Percentiles rank a stretch among this genome's conserved stretches.
These are phyloP conservation scores for Leccinum broughii DNA, from an alignment of 768 basidiomycete genomes.

Conservation along the genomic window DNA sequence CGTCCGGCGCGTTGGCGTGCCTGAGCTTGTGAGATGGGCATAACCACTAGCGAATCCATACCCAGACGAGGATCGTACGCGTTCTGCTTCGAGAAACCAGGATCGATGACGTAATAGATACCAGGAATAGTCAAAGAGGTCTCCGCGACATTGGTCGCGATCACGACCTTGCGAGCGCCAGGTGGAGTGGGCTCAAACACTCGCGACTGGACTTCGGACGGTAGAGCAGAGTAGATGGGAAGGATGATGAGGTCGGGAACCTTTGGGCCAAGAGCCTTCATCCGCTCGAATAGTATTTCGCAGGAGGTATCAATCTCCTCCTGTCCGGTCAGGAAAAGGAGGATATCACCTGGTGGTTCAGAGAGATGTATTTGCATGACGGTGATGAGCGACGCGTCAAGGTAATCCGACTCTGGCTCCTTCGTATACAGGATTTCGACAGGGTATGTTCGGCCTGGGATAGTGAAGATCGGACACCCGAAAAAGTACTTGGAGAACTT, in stretches of 20 bases:
- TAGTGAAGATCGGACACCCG: constrained; percentile 98
- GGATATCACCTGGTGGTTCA: constrained; percentile 93
- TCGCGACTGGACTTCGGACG: constrained; percentile 96
- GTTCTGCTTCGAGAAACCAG: constrained; percentile 98
- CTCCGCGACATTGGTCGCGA: constrained; percentile 99
- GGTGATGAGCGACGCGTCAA: constrained; percentile 97
- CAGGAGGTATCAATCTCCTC: constrained; percentile 99
- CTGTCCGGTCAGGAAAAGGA: constrained; percentile 97
- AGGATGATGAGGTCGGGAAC: constrained; percentile 96
- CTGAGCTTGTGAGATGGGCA: constrained; percentile 98
- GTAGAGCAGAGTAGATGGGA: constrained; percentile 96
- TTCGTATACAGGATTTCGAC: constrained; percentile 99
- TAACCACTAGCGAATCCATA: constrained; percentile 98
- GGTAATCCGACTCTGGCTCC: constrained; percentile 95
- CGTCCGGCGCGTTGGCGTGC: constrained; percentile 95
- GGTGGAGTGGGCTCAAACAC: constrained; percentile 98
- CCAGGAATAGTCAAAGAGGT: constrained; percentile 98
- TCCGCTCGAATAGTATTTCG: constrained; percentile 96
- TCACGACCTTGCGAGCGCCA: constrained; percentile 97
- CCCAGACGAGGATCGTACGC: constrained; percentile 96
- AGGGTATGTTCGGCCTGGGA: constrained; percentile 99
- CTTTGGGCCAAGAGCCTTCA: constrained; percentile 98
- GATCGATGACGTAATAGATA: constrained; percentile 98
- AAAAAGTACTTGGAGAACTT: constrained; percentile 99
- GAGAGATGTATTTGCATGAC: constrained; percentile 99